phyloP scores from a whole-genome alignment of 495 filamentous ascomycete genomes.

The Aspergillus nanangensis region DNA sequence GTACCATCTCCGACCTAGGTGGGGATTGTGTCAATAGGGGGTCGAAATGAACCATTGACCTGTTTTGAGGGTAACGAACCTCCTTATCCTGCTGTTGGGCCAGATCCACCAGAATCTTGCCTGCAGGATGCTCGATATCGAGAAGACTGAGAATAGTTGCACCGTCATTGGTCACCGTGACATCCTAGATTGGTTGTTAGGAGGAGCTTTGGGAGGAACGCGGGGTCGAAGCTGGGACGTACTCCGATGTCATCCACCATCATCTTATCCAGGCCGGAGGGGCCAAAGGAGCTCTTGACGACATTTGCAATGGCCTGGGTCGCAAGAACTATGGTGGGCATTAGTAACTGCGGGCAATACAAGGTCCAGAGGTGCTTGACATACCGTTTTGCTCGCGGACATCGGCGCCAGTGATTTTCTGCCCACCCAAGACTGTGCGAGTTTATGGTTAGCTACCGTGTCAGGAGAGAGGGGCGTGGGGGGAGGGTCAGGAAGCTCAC shows the following conservation, averaged over 20 bases:
- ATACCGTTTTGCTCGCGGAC: constrained; percentile 94
- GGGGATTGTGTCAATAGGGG: constrained; percentile 13
- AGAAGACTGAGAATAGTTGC: constrained; percentile 93
- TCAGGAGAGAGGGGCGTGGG: constrained; percentile 12
- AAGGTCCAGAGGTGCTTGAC: constrained; percentile 15
- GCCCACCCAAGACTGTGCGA: constrained; percentile 74
- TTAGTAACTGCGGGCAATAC: neutral
- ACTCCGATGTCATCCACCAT: constrained; percentile 99
- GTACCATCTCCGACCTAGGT: constrained; percentile 92
- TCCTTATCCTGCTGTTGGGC: constrained; percentile 99
- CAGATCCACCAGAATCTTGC: constrained; percentile 96
- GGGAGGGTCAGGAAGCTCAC: constrained; percentile 39
- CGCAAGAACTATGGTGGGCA: constrained; percentile 71
- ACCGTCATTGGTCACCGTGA: constrained; percentile 98
- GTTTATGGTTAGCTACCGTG: constrained; percentile 23
- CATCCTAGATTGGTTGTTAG: constrained; percentile 58
- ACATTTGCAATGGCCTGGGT: constrained; percentile 98
- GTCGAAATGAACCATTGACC: constrained; percentile 28
- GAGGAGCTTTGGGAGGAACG: constrained; percentile 7
- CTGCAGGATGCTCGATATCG: constrained; percentile 95
- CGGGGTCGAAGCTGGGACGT: constrained; percentile 35
- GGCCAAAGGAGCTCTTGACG: constrained; percentile 97
- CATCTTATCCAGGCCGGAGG: constrained; percentile 98
- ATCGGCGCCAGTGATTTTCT: constrained; percentile 92
- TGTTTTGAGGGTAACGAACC: too few relatives aligned